Conservation (phyloP, 2,329 filamentous ascomycete genomes). For the Fusarium caatingaense region DNA sequence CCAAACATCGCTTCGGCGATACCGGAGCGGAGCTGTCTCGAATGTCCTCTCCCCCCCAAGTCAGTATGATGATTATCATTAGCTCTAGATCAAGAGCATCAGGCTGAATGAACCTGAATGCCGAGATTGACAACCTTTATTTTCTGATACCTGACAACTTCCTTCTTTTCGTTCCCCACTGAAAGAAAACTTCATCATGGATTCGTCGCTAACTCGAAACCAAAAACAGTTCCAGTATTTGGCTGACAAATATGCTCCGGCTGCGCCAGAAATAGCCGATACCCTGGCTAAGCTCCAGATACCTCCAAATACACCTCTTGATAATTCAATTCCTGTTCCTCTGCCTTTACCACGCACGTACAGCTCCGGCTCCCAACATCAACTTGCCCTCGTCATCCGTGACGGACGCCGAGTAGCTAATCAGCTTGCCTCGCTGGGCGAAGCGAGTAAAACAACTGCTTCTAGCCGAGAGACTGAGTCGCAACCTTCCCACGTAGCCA, state of each 20-base stretch:
- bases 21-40: conserved; percentile 43
- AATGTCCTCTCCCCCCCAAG: conserved; percentile 7
- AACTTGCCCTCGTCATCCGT: conserved; percentile 71
- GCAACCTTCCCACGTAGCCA: conserved; percentile 58
- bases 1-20: conserved; percentile 39
- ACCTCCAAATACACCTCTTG: conserved; percentile 63
- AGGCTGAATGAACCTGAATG: conserved; percentile 57
- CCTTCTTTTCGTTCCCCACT: conserved; percentile 6
- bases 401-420: conserved; percentile 71
- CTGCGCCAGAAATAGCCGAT: conserved; percentile 73
- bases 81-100: conserved; percentile 89
- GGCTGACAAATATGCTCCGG: conserved; percentile 75
- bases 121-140: conserved; percentile 69
- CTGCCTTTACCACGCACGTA: conserved; percentile 66
- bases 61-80: conserved; percentile 62
- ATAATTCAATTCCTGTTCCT: conserved; percentile 64
- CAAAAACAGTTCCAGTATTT: conserved; percentile 68
- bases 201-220: conserved; percentile 41
- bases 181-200: conserved; percentile 17
- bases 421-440: conserved; percentile 61
- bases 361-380: conserved; percentile 57
- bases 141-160: conserved; percentile 53
- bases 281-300: conserved; percentile 75
- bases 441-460: conserved; percentile 63
- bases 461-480: conserved; percentile 63